These are phyloP conservation scores for Gaertneriomyces semiglobifer DNA, from an alignment of 192 early-diverging fungal species.

Conservation along the genomic window DNA sequence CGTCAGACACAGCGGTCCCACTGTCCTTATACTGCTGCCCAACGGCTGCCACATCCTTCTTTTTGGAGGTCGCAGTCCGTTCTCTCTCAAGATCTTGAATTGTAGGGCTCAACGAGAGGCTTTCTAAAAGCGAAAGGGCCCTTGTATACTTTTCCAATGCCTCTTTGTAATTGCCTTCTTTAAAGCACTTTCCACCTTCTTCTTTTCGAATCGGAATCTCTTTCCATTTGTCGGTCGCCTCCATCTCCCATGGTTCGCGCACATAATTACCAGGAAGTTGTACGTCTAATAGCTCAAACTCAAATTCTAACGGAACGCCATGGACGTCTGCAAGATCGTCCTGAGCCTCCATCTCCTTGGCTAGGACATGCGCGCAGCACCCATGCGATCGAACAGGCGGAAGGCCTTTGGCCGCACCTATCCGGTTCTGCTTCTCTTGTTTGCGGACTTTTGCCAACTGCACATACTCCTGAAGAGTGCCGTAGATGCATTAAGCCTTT, in stretches of 20 bases:
- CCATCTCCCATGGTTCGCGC: constrained; percentile 54
- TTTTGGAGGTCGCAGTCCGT: constrained; percentile 5
- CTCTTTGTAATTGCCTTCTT: constrained; percentile 35
- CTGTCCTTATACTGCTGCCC: not conserved
- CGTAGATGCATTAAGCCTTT: not conserved
- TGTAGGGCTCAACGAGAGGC: constrained; percentile 27
- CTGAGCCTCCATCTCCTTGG: constrained; percentile 29
- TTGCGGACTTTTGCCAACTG: constrained; percentile 49
- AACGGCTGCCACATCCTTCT: constrained; percentile 11
- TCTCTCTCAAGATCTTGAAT: constrained; percentile 41
- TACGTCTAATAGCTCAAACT: constrained; percentile 48
- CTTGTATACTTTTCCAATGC: constrained; percentile 47
- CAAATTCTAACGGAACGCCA: constrained; percentile 46
- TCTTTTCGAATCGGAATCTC: constrained; percentile 42
- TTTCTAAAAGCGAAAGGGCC: constrained; percentile 47
- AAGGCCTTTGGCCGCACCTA: constrained; percentile 29
- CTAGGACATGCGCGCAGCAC: constrained; percentile 39
- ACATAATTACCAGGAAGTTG: constrained; percentile 38
- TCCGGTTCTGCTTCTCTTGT: constrained; percentile 42
- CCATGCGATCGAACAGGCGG: constrained; percentile 37
- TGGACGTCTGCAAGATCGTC: constrained; percentile 35
- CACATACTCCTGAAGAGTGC: constrained; percentile 39
- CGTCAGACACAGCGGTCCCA: not conserved
- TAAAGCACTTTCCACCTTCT: constrained; percentile 38
- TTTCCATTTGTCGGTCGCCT: constrained; percentile 39